Base-by-base conservation (phyloP, 495 filamentous ascomycete species). In the Saxispiralis lemnorum region DNA sequence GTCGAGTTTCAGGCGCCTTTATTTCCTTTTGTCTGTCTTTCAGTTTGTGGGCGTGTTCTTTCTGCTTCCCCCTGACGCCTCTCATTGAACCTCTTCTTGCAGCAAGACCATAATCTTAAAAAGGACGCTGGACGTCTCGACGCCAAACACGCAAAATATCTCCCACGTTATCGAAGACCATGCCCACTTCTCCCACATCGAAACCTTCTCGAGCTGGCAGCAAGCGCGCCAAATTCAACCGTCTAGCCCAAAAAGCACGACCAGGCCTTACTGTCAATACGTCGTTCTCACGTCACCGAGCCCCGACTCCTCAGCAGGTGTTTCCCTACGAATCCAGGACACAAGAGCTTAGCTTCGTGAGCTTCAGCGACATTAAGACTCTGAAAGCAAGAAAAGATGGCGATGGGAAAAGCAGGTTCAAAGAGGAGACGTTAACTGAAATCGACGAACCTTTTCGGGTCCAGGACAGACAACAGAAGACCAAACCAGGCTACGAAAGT, bases 221-320 rank as follows among this genome's bases (percentile, higher is more conserved):
- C 32, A 42, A 42, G 16, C 45, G 28, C 11, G 16, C 14, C 13
- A 35, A 12, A 17, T 37, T 38, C 31, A 49, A 46, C 13, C 34
- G 34, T 4, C 16, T 43, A 13, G 33, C 19, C 2, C 45, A 20
- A 16, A 45, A 41, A 21, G 31, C 28, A 12, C 57, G 47, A 35
- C 59, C 56, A 12, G 54, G 51, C 6, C 57, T 60, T 19, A 55
- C 45, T 5, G 42, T 61, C 4, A 53, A 59, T 31, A 61, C 59
- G 1, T 58, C 46, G 33, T 53, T 61, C 39, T 40, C 53, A 14
- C 37, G 49, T 16, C 55, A 56, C 35, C 42, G 37, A 30, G 55
- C 47, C 16, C 46, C 48, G 15, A 36, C 43, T 6, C 59, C 59
- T 17, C 43, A 49, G 13, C 57, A 56, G 35, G 32, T 61, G 2